Conservation (phyloP, 129 eudicot species). For the Helichrysum umbraculigerum region DNA sequence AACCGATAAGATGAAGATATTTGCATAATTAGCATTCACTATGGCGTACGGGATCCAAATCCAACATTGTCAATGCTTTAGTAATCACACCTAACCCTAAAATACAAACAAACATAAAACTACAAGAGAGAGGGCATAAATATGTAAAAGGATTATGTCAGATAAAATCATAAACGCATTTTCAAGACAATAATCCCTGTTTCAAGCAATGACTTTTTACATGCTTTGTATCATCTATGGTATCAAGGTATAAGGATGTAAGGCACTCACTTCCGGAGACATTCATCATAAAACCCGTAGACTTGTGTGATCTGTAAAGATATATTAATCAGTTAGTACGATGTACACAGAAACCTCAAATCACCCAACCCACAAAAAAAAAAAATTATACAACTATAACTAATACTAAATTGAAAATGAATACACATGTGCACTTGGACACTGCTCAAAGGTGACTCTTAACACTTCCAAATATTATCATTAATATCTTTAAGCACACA, state of each 20-base stretch:
- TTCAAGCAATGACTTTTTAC: neutral
- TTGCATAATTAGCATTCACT: neutral
- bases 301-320: conserved; percentile 79
- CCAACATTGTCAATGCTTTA: neutral
- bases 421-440: neutral
- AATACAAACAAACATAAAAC: neutral
- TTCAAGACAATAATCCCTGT: neutral
- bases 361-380: neutral
- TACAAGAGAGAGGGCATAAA: neutral
- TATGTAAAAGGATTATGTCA: neutral
- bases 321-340: neutral
- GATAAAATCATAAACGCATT: neutral
- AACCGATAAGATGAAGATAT: neutral
- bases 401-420: neutral
- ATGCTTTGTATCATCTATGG: neutral
- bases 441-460: neutral
- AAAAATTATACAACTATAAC: neutral
- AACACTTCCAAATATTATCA: neutral
- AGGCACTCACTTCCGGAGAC: conserved; percentile 77
- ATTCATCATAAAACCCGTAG: conserved; percentile 86
- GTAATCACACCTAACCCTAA: neutral
- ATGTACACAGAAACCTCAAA: neutral
- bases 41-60: neutral
- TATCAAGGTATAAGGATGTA: conserved; percentile 1
- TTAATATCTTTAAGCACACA: neutral